Evolutionary conservation across 1,284 basidiomycete species (phyloP).

Genomic region (Tausonia pullulans): DNA sequence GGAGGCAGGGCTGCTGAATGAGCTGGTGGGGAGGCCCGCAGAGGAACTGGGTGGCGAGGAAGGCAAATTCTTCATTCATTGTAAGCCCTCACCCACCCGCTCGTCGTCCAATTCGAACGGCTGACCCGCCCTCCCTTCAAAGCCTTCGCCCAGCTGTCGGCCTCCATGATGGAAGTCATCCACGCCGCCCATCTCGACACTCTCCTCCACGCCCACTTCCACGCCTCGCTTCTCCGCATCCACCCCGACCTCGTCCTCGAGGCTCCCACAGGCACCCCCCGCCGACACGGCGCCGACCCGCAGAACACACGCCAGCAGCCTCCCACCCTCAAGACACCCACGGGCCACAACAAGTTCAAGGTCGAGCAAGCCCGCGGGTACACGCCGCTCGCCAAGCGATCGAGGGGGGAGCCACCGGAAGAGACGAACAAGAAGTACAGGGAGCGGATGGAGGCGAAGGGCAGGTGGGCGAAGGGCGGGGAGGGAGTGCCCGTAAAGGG

Average conservation of each 20-base stretch:
- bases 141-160: conserved; percentile 1
- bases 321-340: conserved; percentile 5
- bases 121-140: neutral
- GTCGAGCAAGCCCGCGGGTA: conserved; percentile 64
- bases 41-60: neutral
- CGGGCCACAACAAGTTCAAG: conserved; percentile 43
- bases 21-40: neutral
- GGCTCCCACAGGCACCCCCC: conserved; percentile 43
- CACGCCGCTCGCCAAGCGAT: conserved; percentile 51
- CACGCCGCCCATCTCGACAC: conserved; percentile 7
- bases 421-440: conserved; percentile 67
- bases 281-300: conserved; percentile 36
- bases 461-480: neutral
- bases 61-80: neutral
- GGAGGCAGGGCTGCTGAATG: neutral
- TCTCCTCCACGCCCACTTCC: conserved; percentile 15
- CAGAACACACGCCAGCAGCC: conserved; percentile 13
- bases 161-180: neutral
- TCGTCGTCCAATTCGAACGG: neutral
- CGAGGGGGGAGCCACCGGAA: conserved; percentile 57
- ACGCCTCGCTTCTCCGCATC: conserved; percentile 1
- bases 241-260: conserved; percentile 6
- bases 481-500: neutral
- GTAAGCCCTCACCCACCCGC: neutral
- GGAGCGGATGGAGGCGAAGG: conserved; percentile 34